Conservation (phyloP, 306 rosid species). For the Potentilla sterilis region DNA sequence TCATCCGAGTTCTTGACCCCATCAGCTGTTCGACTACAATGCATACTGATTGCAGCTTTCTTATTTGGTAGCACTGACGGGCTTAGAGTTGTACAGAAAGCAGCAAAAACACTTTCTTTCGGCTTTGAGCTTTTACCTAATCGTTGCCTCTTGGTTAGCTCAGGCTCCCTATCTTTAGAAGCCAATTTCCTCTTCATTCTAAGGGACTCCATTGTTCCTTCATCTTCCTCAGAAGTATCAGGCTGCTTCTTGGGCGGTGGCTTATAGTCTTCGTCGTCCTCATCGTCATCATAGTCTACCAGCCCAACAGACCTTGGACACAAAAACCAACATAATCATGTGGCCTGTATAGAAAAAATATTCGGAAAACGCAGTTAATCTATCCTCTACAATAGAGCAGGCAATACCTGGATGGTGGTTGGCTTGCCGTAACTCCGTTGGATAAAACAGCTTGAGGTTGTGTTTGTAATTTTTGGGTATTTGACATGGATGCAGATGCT, state of each 20-base stretch:
- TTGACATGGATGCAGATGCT: constrained; percentile 67
- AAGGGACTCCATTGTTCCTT: constrained; percentile 67
- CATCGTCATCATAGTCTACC: constrained; percentile 94
- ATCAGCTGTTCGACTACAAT: constrained; percentile 35
- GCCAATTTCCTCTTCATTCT: constrained; percentile 66
- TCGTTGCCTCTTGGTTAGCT: constrained; percentile 64
- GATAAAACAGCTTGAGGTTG: constrained; percentile 57
- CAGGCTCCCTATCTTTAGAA: constrained; percentile 63
- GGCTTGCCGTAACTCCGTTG: constrained; percentile 66
- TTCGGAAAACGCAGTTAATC: not conserved
- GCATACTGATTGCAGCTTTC: constrained; percentile 43
- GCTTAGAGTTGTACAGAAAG: constrained; percentile 74
- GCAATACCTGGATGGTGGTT: constrained; percentile 54
- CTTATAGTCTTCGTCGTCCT: constrained; percentile 84
- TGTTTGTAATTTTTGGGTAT: constrained; percentile 42
- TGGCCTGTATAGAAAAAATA: not conserved
- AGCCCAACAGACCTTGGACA: constrained; percentile 72
- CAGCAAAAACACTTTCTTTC: constrained; percentile 71
- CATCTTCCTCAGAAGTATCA: constrained; percentile 67
- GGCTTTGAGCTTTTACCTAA: constrained; percentile 54
- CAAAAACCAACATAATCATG: constrained; percentile 26
- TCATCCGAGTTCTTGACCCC: constrained; percentile 41
- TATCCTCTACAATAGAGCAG: not conserved
- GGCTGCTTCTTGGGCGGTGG: constrained; percentile 84
- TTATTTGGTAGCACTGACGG: constrained; percentile 68